Evolutionary conservation across 164 flowering plant genomes (phyloP).

Genomic region (Echeveria elegans): DNA sequence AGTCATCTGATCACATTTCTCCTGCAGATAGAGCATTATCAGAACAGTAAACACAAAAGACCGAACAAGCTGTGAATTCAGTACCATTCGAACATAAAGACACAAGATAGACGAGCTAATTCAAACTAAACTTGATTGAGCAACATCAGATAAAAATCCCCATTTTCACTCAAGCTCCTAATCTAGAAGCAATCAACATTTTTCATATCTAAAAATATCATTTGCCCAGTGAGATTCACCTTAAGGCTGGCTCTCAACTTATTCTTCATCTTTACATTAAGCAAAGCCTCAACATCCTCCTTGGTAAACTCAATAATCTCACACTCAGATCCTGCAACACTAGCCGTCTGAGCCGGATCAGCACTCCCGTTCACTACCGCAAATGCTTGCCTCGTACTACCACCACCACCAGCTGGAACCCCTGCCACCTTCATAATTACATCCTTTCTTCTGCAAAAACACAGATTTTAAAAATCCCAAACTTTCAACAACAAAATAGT

Average conservation of each 20-base stretch:
- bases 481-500: no score
- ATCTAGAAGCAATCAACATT: no score
- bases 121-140: no score
- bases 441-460: constrained; percentile 29
- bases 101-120: no score
- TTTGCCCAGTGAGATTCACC: constrained; percentile 23
- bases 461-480: neutral
- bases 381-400: constrained; percentile 37
- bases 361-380: constrained; percentile 13
- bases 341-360: constrained; percentile 16
- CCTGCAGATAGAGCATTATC: constrained; percentile 23
- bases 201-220: no score
- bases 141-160: no score
- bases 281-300: constrained; percentile 72
- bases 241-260: constrained; percentile 70
- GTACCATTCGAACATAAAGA: no score
- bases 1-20: constrained; percentile 54
- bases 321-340: constrained; percentile 55
- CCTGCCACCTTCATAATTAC: constrained; percentile 53
- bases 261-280: constrained; percentile 62
- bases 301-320: constrained; percentile 52
- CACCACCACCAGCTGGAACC: constrained; percentile 15
- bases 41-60: neutral
- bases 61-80: no score
- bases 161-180: no score